Evolutionary conservation across 2,329 filamentous ascomycete species (phyloP).

Genomic region (Lachnellula hyalina): DNA sequence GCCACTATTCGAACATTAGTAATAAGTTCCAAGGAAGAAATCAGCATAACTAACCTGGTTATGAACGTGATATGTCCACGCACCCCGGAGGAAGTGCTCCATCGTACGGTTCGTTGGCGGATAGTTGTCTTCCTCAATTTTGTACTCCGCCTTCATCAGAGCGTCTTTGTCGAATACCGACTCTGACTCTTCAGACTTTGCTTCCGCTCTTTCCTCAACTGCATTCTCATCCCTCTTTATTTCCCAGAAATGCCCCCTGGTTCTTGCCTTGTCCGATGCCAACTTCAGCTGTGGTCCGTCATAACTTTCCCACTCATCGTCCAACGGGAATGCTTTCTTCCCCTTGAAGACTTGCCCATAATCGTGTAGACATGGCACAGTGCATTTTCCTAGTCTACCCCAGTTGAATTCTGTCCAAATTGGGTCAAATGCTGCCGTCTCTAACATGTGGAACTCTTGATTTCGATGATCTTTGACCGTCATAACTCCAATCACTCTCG

Average conservation of each 20-base stretch:
- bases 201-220: conserved; percentile 15
- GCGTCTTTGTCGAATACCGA: conserved; percentile 21
- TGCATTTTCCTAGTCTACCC: conserved; percentile 46
- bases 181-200: conserved; percentile 4
- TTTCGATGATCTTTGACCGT: conserved; percentile 50
- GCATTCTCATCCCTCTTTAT: conserved; percentile 18
- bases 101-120: conserved; percentile 51
- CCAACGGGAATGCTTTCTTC: conserved; percentile 37
- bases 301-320: conserved; percentile 50
- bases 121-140: conserved; percentile 44
- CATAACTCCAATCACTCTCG: conserved; percentile 49
- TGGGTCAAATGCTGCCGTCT: conserved; percentile 51
- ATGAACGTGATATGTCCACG: conserved; percentile 53
- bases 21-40: conserved; percentile 2
- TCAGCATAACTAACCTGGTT: conserved; percentile 42
- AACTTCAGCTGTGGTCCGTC: conserved; percentile 39
- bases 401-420: conserved; percentile 54
- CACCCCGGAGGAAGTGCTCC: conserved; percentile 50
- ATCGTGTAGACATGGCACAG: conserved; percentile 48
- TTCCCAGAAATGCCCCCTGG: conserved; percentile 24
- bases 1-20: conserved; percentile 37
- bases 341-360: conserved; percentile 49
- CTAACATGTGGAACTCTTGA: conserved; percentile 50
- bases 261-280: conserved; percentile 18
- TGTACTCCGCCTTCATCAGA: conserved; percentile 38